phyloP scores from a whole-genome alignment of 257 asterid species.

The Gentiana macrophylla region DNA sequence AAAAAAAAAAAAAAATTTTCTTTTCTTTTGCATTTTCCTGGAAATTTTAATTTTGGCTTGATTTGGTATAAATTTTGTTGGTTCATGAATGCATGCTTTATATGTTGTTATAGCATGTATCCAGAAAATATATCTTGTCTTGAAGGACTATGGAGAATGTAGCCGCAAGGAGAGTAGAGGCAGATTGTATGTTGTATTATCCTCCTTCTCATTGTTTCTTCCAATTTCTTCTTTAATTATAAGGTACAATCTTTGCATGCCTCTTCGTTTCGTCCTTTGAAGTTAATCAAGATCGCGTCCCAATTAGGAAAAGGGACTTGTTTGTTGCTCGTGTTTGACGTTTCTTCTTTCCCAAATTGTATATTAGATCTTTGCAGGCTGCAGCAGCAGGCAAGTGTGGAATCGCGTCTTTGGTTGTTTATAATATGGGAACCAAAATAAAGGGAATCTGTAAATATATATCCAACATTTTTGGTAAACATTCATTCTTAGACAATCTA shows the following conservation, averaged over 20 bases:
- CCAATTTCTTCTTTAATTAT: constrained; percentile 8
- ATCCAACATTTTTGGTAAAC: constrained; percentile 28
- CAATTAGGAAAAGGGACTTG: constrained; percentile 20
- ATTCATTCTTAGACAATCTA: background rate
- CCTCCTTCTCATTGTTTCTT: constrained; percentile 16
- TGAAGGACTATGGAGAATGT: constrained; percentile 21
- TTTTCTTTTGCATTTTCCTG: background rate
- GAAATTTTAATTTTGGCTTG: constrained; percentile 1
- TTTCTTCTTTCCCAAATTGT: constrained; percentile 15
- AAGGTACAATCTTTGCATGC: background rate
- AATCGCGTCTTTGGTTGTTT: constrained; percentile 9
- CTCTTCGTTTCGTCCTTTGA: background rate
- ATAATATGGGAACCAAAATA: constrained; percentile 44
- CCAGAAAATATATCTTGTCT: constrained; percentile 12
- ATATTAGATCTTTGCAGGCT: constrained; percentile 8
- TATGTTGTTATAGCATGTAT: constrained; percentile 6
- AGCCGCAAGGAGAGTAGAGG: constrained; percentile 29
- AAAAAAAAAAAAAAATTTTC: no score
- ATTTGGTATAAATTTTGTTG: constrained; percentile 8
- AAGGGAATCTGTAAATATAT: constrained; percentile 69
- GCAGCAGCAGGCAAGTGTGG: constrained; percentile 12
- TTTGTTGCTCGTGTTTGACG: constrained; percentile 13
- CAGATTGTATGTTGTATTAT: constrained; percentile 28
- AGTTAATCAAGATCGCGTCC: no score
- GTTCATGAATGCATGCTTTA: constrained; percentile 35